These are phyloP conservation scores for Letharia columbiana DNA, from an alignment of 495 filamentous ascomycete genomes.

Conservation along the genomic window DNA sequence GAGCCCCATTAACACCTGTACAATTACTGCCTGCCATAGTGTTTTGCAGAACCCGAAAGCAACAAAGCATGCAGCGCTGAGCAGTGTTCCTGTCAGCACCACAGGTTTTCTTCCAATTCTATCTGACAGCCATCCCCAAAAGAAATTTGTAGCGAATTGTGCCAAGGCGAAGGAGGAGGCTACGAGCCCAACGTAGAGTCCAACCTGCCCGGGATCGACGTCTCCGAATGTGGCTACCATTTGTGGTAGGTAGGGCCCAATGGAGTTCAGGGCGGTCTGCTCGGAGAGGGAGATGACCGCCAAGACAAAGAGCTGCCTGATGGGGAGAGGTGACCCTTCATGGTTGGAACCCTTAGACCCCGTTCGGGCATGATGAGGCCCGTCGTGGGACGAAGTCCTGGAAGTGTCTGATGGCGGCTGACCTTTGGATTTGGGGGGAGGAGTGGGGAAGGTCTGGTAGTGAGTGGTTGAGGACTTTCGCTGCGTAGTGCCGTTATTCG, in stretches of 20 bases:
- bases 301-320: constrained; percentile 71
- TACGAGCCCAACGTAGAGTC: constrained; percentile 82
- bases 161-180: constrained; percentile 87
- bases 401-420: constrained; percentile 45
- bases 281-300: constrained; percentile 85
- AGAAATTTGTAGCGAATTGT: constrained; percentile 83
- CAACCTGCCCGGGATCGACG: constrained; percentile 59
- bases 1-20: constrained; percentile 83
- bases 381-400: constrained; percentile 26
- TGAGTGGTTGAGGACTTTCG: constrained; percentile 66
- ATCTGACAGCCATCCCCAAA: constrained; percentile 91
- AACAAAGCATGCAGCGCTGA: constrained; percentile 72
- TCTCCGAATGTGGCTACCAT: constrained; percentile 85
- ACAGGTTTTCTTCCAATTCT: constrained; percentile 87
- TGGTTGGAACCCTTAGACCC: constrained; percentile 27
- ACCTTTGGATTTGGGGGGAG: constrained; percentile 74
- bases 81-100: constrained; percentile 73
- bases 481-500: constrained; percentile 23
- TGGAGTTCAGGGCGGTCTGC: constrained; percentile 92
- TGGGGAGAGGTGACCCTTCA: constrained; percentile 62
- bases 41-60: constrained; percentile 82
- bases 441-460: constrained; percentile 93
- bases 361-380: constrained; percentile 22
- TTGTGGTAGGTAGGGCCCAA: constrained; percentile 88
- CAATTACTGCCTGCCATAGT: constrained; percentile 70